phyloP scores from a whole-genome alignment of 495 filamentous ascomycete species.

The Trichoderma erinaceum region DNA sequence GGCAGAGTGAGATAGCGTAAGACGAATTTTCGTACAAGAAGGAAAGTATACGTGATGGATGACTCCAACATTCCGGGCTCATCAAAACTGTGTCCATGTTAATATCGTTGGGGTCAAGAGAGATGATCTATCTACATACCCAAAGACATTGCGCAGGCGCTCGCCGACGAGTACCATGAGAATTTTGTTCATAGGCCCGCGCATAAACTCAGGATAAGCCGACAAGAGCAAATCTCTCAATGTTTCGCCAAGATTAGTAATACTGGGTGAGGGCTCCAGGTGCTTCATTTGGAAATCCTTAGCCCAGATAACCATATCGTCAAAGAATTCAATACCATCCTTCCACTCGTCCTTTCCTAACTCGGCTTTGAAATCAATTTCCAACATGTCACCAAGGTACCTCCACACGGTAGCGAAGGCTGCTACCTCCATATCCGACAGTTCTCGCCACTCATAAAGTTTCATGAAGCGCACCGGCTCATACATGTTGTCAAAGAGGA shows the following conservation, averaged over 20 bases:
- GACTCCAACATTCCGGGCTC: slow-evolving; percentile 25
- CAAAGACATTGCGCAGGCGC: slow-evolving; percentile 56
- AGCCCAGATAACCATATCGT: slow-evolving; percentile 58
- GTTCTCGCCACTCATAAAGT: slow-evolving; percentile 56
- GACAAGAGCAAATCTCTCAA: slow-evolving; percentile 55
- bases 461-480: slow-evolving; percentile 54
- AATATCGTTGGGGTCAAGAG: not conserved
- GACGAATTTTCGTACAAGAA: slow-evolving; percentile 45
- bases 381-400: slow-evolving; percentile 55
- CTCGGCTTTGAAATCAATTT: slow-evolving; percentile 43
- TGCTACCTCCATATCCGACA: slow-evolving; percentile 59
- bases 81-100: slow-evolving; percentile 22
- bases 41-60: slow-evolving; percentile 25
- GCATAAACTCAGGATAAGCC: slow-evolving; percentile 46
- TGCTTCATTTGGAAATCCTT: slow-evolving; percentile 46
- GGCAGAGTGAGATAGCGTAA: slow-evolving; percentile 53
- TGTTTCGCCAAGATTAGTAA: slow-evolving; percentile 47
- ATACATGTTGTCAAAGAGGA: slow-evolving; percentile 54
- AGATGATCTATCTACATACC: slow-evolving; percentile 37
- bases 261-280: slow-evolving; percentile 53
- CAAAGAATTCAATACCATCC: slow-evolving; percentile 60
- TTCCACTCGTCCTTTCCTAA: slow-evolving; percentile 38
- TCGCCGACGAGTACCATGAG: slow-evolving; percentile 59
- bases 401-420: slow-evolving; percentile 64
- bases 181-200: slow-evolving; percentile 42